phyloP scores from a whole-genome alignment of 306 rosid genomes.

The Trichosanthes cucumerina region DNA sequence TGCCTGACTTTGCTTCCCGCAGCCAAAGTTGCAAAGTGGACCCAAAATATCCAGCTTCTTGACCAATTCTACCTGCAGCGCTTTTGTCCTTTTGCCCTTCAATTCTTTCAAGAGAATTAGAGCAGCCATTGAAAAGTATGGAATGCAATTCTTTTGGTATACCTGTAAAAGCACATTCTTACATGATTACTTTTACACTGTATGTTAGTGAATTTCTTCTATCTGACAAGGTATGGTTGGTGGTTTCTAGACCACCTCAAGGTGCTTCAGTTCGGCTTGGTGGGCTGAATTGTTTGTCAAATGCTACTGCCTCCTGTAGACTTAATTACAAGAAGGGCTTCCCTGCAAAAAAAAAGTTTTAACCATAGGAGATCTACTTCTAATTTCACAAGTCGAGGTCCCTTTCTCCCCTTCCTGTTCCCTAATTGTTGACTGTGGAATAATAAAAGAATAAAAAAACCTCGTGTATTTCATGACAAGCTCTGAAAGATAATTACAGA shows the following conservation, averaged over 20 bases:
- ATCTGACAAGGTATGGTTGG: background rate
- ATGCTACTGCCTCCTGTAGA: background rate
- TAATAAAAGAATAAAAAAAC: background rate
- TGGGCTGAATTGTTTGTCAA: background rate
- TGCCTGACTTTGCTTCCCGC: background rate
- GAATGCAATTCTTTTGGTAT: background rate
- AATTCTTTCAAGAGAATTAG: background rate
- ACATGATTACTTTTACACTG: background rate
- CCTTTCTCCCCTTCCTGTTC: background rate
- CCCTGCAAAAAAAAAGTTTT: background rate
- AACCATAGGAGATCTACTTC: background rate
- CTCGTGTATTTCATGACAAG: slow-evolving; percentile 1
- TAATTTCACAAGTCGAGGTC: background rate
- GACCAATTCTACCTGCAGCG: background rate
- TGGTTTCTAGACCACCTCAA: background rate
- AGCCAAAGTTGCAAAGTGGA: background rate
- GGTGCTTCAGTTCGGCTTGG: background rate
- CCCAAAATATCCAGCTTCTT: background rate
- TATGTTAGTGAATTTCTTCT: background rate
- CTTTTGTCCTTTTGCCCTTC: background rate
- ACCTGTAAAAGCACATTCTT: background rate
- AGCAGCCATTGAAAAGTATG: background rate
- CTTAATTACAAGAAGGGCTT: background rate
- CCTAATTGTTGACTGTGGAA: background rate
- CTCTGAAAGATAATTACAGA: background rate